Conservation (phyloP, 805 yeast genomes). For the Barnettozyma populi region DNA sequence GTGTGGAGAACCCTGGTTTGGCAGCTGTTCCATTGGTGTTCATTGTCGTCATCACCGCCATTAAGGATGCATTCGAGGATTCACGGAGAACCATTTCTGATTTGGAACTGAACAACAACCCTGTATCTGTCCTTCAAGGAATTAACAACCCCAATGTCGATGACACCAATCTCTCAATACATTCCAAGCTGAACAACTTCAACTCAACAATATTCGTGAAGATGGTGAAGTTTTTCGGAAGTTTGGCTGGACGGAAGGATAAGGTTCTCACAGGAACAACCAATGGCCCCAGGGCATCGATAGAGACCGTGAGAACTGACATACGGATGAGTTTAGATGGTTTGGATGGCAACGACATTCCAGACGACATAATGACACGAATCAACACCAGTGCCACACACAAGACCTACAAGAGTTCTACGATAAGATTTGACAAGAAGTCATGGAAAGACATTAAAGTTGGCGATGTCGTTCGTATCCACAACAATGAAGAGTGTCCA, state of each 20-base stretch:
- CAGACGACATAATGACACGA: slow-evolving; percentile 4
- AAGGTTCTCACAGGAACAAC: slow-evolving; percentile 5
- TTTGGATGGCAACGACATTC: slow-evolving; percentile 1
- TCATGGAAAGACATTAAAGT: slow-evolving; percentile 67
- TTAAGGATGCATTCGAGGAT: slow-evolving; percentile 78
- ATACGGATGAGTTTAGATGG: slow-evolving; percentile 5
- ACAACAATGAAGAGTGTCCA: slow-evolving; percentile 74
- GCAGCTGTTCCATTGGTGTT: slow-evolving; percentile 77
- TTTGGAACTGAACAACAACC: slow-evolving; percentile 68
- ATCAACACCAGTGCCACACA: slow-evolving; percentile 4
- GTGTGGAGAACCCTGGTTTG: slow-evolving; percentile 73
- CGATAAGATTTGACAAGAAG: slow-evolving; percentile 27
- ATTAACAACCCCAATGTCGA: slow-evolving; percentile 52
- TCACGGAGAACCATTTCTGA: slow-evolving; percentile 68
- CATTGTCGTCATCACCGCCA: slow-evolving; percentile 67
- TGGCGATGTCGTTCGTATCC: slow-evolving; percentile 67
- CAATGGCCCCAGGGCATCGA: slow-evolving; percentile 8
- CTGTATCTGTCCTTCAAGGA: slow-evolving; percentile 56
- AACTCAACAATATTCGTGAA: slow-evolving; percentile 27
- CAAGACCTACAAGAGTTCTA: neutral
- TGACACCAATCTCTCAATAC: slow-evolving; percentile 42
- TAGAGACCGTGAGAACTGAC: slow-evolving; percentile 16
- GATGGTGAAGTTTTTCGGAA: slow-evolving; percentile 17
- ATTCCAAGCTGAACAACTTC: slow-evolving; percentile 59
- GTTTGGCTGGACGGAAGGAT: slow-evolving; percentile 16